These are phyloP conservation scores for Alternaria incomplexa DNA, from an alignment of 2,329 filamentous ascomycete species.

Conservation along the genomic window DNA sequence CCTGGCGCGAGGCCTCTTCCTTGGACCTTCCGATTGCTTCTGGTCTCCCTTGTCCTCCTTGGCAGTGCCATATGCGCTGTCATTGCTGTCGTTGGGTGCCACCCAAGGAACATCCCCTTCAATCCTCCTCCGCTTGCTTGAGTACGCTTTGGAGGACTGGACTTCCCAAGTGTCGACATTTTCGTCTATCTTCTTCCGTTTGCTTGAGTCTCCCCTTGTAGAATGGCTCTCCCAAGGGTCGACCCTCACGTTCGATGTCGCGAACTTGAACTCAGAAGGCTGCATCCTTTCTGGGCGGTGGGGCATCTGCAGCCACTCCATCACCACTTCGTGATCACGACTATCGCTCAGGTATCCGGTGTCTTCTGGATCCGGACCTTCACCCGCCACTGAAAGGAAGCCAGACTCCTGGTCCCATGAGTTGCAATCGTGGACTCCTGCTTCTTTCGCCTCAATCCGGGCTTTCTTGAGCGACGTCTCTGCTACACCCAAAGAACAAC, in stretches of 20 bases:
- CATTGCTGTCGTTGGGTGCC: neutral
- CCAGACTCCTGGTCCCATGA: neutral
- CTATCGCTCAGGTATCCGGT: neutral
- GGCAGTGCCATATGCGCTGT: neutral
- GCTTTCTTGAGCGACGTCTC: neutral
- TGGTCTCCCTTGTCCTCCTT: neutral
- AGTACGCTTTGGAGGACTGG: neutral
- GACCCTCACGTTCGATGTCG: neutral
- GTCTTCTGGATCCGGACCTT: neutral
- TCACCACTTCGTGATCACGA: neutral
- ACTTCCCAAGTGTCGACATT: neutral
- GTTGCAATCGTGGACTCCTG: neutral
- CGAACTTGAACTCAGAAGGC: neutral
- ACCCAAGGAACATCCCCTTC: neutral
- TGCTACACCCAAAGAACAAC: no score
- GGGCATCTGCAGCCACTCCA: neutral
- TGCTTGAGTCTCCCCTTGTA: neutral
- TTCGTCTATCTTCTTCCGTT: neutral
- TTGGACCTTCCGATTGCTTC: neutral
- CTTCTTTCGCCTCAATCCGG: neutral
- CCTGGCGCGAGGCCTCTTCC: neutral
- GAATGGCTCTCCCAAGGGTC: neutral
- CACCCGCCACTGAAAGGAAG: neutral
- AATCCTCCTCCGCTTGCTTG: neutral
- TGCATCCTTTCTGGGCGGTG: fast-evolving